A percentile compares a stretch with the other conserved stretches of the same genome.
phyloP scores from a whole-genome alignment of 78 protist species.

The Capsaspora owczarzaki region DNA sequence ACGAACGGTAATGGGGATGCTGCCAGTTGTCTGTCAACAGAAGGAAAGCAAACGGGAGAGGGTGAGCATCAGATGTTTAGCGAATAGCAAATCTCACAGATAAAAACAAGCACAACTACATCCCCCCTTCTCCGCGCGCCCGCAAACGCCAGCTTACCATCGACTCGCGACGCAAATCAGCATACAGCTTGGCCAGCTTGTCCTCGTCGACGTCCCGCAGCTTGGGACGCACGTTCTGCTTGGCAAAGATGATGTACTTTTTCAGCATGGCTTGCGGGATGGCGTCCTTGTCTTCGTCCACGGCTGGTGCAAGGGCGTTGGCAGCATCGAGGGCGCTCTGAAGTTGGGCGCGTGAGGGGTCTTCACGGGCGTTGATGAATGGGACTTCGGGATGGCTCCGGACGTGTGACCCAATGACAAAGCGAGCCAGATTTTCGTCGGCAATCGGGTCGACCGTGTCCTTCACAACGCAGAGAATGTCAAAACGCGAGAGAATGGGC shows the following conservation, averaged over 20 bases:
- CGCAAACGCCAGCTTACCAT: too few relatives aligned
- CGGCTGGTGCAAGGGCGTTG: neutral
- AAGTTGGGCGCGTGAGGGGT: neutral
- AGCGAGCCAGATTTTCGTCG: constrained; percentile 82
- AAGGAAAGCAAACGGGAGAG: neutral
- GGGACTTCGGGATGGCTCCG: constrained; percentile 63
- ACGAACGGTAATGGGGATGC: constrained; percentile 87
- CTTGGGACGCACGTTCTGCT: constrained; percentile 34
- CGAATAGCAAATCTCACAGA: neutral
- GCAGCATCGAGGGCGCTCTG: neutral
- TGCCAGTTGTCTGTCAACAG: constrained; percentile 37
- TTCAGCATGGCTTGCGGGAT: constrained; percentile 79
- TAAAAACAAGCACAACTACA: too few relatives aligned
- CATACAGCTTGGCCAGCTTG: constrained; percentile 67
- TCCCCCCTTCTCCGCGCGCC: too few relatives aligned
- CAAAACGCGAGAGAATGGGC: constrained; percentile 98
- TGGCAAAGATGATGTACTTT: constrained; percentile 82
- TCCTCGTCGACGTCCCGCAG: constrained; percentile 45
- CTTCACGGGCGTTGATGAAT: neutral
- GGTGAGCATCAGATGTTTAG: constrained; percentile 2
- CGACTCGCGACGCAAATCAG: constrained; percentile 84
- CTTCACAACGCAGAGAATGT: constrained; percentile 80
- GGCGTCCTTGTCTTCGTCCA: neutral
- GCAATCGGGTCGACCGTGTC: constrained; percentile 69
- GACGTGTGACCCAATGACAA: constrained; percentile 78